Conservation (phyloP, 768 basidiomycete genomes). For the Pleurotus platypus region DNA sequence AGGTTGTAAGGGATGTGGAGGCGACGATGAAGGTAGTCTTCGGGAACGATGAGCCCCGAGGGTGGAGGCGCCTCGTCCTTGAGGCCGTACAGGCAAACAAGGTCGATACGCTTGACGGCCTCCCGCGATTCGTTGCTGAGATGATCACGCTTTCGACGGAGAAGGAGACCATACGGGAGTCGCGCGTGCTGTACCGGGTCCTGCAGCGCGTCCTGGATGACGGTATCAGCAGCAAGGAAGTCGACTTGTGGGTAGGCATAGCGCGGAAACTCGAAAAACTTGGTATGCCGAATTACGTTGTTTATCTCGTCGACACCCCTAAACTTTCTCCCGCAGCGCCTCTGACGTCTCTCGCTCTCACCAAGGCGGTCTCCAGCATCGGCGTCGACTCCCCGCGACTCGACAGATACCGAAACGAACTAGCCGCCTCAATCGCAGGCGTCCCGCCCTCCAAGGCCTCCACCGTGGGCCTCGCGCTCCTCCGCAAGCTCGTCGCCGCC, state of each 20-base stretch:
- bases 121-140: conserved; percentile 26
- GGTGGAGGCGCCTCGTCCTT: conserved; percentile 9
- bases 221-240: conserved; percentile 52
- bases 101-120: not conserved
- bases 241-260: conserved; percentile 74
- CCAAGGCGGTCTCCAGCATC: conserved; percentile 54
- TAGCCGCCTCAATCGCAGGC: conserved; percentile 77
- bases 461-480: conserved; percentile 60
- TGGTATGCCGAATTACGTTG: conserved; percentile 37
- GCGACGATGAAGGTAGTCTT: not conserved
- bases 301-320: no score
- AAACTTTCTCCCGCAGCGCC: conserved; percentile 46
- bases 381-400: conserved; percentile 70
- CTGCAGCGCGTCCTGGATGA: conserved; percentile 59
- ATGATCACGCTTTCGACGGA: conserved; percentile 26
- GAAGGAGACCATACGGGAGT: conserved; percentile 48
- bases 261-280: conserved; percentile 59
- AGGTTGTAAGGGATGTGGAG: conserved; percentile 25
- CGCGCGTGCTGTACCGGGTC: conserved; percentile 57
- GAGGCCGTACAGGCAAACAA: not conserved
- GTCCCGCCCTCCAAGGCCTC: conserved; percentile 62
- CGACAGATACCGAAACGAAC: conserved; percentile 83
- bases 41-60: not conserved
- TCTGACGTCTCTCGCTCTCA: conserved; percentile 62
- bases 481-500: conserved; percentile 66